A percentile compares a stretch with the other conserved stretches of the same genome.
phyloP scores from a whole-genome alignment of 2,329 filamentous ascomycete species.

The Westerdykella ornata region DNA sequence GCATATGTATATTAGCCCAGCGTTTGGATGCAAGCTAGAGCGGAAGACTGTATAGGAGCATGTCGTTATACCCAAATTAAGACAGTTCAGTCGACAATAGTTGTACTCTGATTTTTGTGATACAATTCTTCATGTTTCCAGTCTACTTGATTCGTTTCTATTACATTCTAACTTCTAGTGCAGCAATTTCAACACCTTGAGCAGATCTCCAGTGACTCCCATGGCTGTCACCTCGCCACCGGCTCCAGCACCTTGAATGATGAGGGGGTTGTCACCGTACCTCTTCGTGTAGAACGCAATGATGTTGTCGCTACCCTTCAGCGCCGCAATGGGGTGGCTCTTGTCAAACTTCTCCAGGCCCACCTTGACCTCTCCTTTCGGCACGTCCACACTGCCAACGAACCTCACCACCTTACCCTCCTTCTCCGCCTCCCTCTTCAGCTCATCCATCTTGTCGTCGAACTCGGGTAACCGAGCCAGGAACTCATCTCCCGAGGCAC shows the following conservation, averaged over 20 bases:
- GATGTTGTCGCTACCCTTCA: slow-evolving; percentile 98
- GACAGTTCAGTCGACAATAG: too few relatives aligned
- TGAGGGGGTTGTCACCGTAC: slow-evolving; percentile 84
- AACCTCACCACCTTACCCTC: slow-evolving; percentile 90
- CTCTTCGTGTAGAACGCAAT: slow-evolving; percentile 97
- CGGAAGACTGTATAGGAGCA: too few relatives aligned
- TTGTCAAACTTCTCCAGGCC: slow-evolving; percentile 78
- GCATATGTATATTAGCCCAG: too few relatives aligned
- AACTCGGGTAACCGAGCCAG: slow-evolving; percentile 71
- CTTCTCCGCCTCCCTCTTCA: slow-evolving; percentile 76
- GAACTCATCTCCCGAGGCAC: slow-evolving; percentile 76
- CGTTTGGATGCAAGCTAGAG: too few relatives aligned
- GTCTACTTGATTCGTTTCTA: not conserved
- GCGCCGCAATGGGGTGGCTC: slow-evolving; percentile 81
- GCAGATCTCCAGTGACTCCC: slow-evolving; percentile 88
- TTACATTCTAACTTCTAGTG: slow-evolving; percentile 30
- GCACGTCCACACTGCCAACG: slow-evolving; percentile 86
- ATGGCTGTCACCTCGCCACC: slow-evolving; percentile 95
- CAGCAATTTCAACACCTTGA: slow-evolving; percentile 77
- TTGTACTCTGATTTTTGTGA: too few relatives aligned
- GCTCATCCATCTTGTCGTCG: slow-evolving; percentile 81
- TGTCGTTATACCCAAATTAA: too few relatives aligned
- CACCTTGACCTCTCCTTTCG: slow-evolving; percentile 76
- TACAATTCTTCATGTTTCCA: too few relatives aligned
- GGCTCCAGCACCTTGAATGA: slow-evolving; percentile 89